Conservation (phyloP, 331 rosid genomes). For the Pyracantha coccinea region DNA sequence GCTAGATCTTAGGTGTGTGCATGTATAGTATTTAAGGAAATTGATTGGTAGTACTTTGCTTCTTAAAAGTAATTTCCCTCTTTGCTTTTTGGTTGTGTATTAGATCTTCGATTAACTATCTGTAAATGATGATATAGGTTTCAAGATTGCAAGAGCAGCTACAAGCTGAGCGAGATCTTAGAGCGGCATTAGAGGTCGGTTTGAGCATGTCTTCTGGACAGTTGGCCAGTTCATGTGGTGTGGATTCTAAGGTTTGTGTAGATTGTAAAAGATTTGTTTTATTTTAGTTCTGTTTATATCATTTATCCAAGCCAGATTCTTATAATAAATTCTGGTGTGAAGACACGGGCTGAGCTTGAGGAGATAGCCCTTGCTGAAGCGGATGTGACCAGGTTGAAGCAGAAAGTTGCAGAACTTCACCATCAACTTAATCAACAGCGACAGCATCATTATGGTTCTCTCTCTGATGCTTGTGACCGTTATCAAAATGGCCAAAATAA, state of each 20-base stretch:
- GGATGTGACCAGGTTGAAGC: conserved; percentile 96
- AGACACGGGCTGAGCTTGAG: conserved; percentile 99
- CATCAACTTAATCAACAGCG: conserved; percentile 96
- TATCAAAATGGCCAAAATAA: conserved; percentile 75
- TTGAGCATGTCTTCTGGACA: conserved; percentile 98
- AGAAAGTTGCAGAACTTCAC: conserved; percentile 98
- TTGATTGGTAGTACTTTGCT: background rate
- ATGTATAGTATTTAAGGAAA: background rate
- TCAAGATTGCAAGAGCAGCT: conserved; percentile 99
- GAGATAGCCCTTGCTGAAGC: conserved; percentile 99
- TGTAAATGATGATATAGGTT: conserved; percentile 47
- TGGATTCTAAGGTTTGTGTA: conserved; percentile 84
- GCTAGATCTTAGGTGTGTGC: background rate
- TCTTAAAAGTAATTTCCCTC: background rate
- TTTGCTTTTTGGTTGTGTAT: conserved; percentile 1
- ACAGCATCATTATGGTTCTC: conserved; percentile 88
- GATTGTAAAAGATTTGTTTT: background rate
- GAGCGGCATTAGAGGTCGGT: conserved; percentile 98
- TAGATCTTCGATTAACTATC: background rate
- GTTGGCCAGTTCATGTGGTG: conserved; percentile 71
- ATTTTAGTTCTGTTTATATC: background rate
- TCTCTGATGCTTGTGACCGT: conserved; percentile 80
- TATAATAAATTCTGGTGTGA: conserved; percentile 28
- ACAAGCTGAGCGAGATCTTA: conserved; percentile 99
- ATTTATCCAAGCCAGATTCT: conserved; percentile 24